Base-by-base conservation (phyloP, 768 basidiomycete species). In the Russula dissimulans region DNA sequence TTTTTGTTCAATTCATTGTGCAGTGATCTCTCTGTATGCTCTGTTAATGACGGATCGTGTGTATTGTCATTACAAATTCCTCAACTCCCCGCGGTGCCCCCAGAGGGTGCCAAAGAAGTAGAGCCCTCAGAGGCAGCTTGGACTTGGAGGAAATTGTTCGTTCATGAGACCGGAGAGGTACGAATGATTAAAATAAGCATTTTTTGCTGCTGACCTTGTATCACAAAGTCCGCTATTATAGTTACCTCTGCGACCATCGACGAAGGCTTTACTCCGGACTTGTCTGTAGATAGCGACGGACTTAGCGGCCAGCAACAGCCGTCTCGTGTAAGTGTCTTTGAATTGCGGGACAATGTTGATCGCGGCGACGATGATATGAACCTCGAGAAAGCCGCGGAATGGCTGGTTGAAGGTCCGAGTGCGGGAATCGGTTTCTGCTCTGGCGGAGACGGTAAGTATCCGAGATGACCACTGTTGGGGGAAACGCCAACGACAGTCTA, bases 11-110 rank as follows among this genome's bases (percentile, higher is more conserved):
- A 55, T 62, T 53, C 65, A 54, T 22, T 12, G 59, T 45, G 10
- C 60, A 89, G 87, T 12, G 70, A 79, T 59, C 67, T 90, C 18
- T 79, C 78, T 29, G 70, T 85, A 1, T 78, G 82, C 55, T 77
- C 81, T 9, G 70, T 75, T 0, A 67, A 72, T n/a, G 89, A 90
- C 63, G 78, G 79, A 6, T 60, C 65, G 5, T 79, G 77, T 57
- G 50, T 74, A 12, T 67, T 71, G 0, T 71, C 73, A 1, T 62
- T 71, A 11, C 60, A 71, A 41, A 65, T 72, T 12, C 75, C 75
- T 9, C 65, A 68, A 32, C 58, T 63, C 18, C 51, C 63, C 17
- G 61, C 71, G 22, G 65, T 66, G 41, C 67, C 69, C 32, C 71
- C 73, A 0, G 55, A 56, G 38, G 74, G 74, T 26, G 59, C 72